Evolutionary conservation across 1,284 basidiomycete species (phyloP), one percentile per base, ranked within the genome.

Genomic region (Kwoniella shivajii): DNA sequence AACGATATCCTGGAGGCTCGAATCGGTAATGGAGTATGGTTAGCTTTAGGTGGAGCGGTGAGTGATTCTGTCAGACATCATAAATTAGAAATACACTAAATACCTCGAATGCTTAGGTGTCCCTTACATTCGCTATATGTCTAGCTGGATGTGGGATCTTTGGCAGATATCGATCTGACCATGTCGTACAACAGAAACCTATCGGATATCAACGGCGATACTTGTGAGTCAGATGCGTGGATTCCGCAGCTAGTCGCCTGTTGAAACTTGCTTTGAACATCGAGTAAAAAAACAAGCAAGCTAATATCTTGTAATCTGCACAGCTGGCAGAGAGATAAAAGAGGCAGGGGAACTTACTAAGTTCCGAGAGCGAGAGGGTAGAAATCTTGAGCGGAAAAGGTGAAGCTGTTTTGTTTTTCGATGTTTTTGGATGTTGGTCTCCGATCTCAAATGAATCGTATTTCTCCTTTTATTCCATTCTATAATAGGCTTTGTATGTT

Each of bases 1-100:
- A 43, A 72, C 31, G 65, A 57, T 29, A 43, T 45, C 5, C 57
- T 72, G 29, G 39, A 59, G 2, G 72, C 55, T 0, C 63, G 67
- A 39, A 56, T 76, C 10, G 73, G 74, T 1, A 69, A 66, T 33
- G 69, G 63, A 16, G 44, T 76, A 6, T 78, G 74, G 75, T 41
- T 78, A 10, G 63, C 64, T 14, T 47, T 77, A 13, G 73, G 55
- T 10, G 74, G 62, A n/a, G 64, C 68, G 2, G 76, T 75, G 27
- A 58, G 73, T 67, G 7, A 16, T 46, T 22, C 33, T 41, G n/a
- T 34, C n/a, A n/a, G n/a, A n/a, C n/a, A n/a, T n/a, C n/a, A n/a
- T n/a, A n/a, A n/a, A n/a, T n/a, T n/a, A n/a, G n/a, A n/a, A n/a
- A n/a, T n/a, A n/a, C n/a, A n/a, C n/a, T n/a, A n/a, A n/a, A n/a